Conservation (phyloP, 768 basidiomycete genomes). For the Leccinum barrowsii region DNA sequence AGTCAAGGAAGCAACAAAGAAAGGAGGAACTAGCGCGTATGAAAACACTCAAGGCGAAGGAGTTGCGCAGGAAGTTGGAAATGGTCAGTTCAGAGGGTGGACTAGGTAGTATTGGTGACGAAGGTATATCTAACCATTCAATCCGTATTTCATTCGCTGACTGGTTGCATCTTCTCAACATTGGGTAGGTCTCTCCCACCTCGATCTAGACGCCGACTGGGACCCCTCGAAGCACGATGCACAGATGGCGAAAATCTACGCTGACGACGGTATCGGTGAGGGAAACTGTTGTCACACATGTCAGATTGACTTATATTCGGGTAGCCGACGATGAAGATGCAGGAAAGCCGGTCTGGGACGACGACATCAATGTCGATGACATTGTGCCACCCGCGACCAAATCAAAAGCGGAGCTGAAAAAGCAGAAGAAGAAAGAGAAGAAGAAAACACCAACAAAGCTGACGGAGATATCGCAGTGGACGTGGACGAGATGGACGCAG, state of each 20-base stretch:
- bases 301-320: not conserved
- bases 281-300: not conserved
- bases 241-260: slow-evolving; percentile 78
- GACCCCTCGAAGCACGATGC: slow-evolving; percentile 80
- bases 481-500: slow-evolving; percentile 51
- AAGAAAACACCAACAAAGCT: slow-evolving; percentile 32
- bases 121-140: slow-evolving; percentile 17
- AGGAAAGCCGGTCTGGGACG: slow-evolving; percentile 87
- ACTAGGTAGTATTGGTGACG: slow-evolving; percentile 29
- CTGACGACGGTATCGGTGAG: slow-evolving; percentile 37
- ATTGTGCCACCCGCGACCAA: slow-evolving; percentile 41
- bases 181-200: slow-evolving; percentile 51
- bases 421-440: slow-evolving; percentile 52
- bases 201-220: slow-evolving; percentile 93
- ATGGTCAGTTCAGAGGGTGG: slow-evolving; percentile 71
- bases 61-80: slow-evolving; percentile 73
- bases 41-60: slow-evolving; percentile 81
- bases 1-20: slow-evolving; percentile 20
- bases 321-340: slow-evolving; percentile 34
- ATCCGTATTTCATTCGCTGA: not conserved
- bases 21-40: slow-evolving; percentile 80
- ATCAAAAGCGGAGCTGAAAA: slow-evolving; percentile 22
- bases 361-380: slow-evolving; percentile 82
- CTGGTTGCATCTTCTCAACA: not conserved
- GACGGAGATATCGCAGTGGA: slow-evolving; percentile 47